These are phyloP conservation scores for Talaromyces wortmannii DNA, from an alignment of 495 filamentous ascomycete species.

Conservation along the genomic window DNA sequence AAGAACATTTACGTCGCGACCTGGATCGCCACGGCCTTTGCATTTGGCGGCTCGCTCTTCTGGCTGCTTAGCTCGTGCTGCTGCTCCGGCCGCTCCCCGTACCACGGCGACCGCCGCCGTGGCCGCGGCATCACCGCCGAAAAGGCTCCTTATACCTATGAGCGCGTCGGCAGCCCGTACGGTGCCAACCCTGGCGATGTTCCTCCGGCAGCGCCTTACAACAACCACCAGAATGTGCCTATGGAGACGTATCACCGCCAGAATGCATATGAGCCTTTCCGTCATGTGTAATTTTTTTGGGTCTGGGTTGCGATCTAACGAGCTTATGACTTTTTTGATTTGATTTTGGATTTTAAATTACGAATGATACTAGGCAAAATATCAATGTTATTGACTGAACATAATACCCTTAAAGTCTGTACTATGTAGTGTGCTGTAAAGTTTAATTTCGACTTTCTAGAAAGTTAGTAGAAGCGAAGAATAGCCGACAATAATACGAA, in stretches of 20 bases:
- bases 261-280: slow-evolving; percentile 40
- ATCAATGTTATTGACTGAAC: too few species aligned
- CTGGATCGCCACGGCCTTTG: slow-evolving; percentile 78
- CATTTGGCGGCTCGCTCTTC: slow-evolving; percentile 67
- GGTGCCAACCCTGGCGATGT: slow-evolving; percentile 6
- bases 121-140: slow-evolving; percentile 29
- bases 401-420: too few species aligned
- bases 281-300: slow-evolving; percentile 25
- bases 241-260: slow-evolving; percentile 13
- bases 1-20: slow-evolving; percentile 57
- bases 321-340: not conserved
- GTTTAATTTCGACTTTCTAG: too few species aligned
- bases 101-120: slow-evolving; percentile 23
- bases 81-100: slow-evolving; percentile 59
- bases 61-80: slow-evolving; percentile 91
- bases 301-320: slow-evolving; percentile 4
- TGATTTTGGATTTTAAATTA: not conserved
- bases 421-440: too few species aligned
- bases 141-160: slow-evolving; percentile 46
- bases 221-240: slow-evolving; percentile 11
- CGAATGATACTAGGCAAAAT: not conserved
- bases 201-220: slow-evolving; percentile 9
- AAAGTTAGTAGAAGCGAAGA: too few species aligned
- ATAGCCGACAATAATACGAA: too few species aligned
- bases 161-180: slow-evolving; percentile 31